These are phyloP conservation scores for Lepidium sativum DNA, from an alignment of 345 rosid genomes.

Conservation along the genomic window DNA sequence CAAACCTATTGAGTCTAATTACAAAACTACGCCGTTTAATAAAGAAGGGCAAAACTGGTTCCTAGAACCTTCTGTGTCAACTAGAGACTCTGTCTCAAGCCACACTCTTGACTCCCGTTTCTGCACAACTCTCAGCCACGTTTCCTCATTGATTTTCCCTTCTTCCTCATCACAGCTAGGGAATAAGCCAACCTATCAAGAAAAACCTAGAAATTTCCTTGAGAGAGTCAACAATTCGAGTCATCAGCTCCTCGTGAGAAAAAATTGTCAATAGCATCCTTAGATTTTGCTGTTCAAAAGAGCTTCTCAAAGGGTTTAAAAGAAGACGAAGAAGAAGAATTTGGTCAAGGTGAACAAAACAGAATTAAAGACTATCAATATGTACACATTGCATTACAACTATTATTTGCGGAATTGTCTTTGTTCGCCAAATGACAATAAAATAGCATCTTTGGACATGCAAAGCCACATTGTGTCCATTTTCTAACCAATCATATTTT, in stretches of 20 bases:
- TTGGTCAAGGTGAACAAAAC: neutral
- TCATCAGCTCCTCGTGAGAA: slow-evolving; percentile 33
- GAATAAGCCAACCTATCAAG: too few relatives aligned
- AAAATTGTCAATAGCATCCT: slow-evolving; percentile 34
- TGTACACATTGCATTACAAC: neutral
- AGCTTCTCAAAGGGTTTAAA: neutral
- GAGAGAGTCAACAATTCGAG: slow-evolving; percentile 45
- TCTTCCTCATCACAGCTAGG: too few relatives aligned
- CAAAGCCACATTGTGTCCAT: slow-evolving; percentile 5
- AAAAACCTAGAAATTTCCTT: slow-evolving; percentile 60
- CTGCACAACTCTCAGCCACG: too few relatives aligned
- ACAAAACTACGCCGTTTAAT: too few relatives aligned
- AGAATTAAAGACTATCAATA: neutral
- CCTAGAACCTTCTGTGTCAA: too few relatives aligned
- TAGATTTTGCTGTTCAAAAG: neutral
- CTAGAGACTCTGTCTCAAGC: too few relatives aligned
- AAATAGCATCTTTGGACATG: neutral
- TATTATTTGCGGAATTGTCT: neutral
- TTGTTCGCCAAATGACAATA: neutral
- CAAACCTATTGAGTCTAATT: too few relatives aligned
- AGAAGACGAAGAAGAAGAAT: neutral
- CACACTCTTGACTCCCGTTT: too few relatives aligned
- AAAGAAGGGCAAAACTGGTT: too few relatives aligned
- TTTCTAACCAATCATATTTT: neutral
- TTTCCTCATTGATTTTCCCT: too few relatives aligned